These are phyloP conservation scores for Metschnikowia vanudenii DNA, from an alignment of 805 yeast genomes.

Conservation along the genomic window DNA sequence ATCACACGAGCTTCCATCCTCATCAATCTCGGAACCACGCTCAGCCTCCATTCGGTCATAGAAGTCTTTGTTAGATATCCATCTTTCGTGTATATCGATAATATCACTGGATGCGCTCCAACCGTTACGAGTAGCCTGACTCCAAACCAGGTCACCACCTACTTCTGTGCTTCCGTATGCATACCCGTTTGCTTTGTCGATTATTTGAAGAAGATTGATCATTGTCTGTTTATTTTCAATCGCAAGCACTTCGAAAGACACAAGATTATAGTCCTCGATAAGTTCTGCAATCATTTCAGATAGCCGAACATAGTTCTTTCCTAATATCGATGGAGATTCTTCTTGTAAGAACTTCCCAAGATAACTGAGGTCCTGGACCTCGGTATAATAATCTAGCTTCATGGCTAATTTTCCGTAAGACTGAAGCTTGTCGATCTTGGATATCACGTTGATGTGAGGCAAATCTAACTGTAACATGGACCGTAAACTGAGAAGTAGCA, in stretches of 20 bases:
- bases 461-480: slow-evolving; percentile 90
- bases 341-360: slow-evolving; percentile 66
- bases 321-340: slow-evolving; percentile 67
- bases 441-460: slow-evolving; percentile 90
- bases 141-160: slow-evolving; percentile 98
- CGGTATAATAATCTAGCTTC: slow-evolving; percentile 81
- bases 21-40: slow-evolving; percentile 43
- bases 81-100: slow-evolving; percentile 86
- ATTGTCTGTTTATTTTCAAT: slow-evolving; percentile 90
- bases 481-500: slow-evolving; percentile 74
- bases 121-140: slow-evolving; percentile 87
- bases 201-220: slow-evolving; percentile 72
- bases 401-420: slow-evolving; percentile 82
- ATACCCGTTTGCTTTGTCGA: slow-evolving; percentile 94
- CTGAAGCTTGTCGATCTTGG: slow-evolving; percentile 81
- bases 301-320: slow-evolving; percentile 59
- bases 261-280: slow-evolving; percentile 82
- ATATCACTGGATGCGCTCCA: slow-evolving; percentile 49
- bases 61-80: slow-evolving; percentile 81
- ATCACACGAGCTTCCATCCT: background rate
- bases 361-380: slow-evolving; percentile 78
- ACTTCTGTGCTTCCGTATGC: slow-evolving; percentile 89
- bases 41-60: slow-evolving; percentile 57
- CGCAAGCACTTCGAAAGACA: slow-evolving; percentile 83
- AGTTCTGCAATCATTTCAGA: slow-evolving; percentile 79